Conservation (phyloP, 495 filamentous ascomycete species). For the Hyaloscypha bicolor region DNA sequence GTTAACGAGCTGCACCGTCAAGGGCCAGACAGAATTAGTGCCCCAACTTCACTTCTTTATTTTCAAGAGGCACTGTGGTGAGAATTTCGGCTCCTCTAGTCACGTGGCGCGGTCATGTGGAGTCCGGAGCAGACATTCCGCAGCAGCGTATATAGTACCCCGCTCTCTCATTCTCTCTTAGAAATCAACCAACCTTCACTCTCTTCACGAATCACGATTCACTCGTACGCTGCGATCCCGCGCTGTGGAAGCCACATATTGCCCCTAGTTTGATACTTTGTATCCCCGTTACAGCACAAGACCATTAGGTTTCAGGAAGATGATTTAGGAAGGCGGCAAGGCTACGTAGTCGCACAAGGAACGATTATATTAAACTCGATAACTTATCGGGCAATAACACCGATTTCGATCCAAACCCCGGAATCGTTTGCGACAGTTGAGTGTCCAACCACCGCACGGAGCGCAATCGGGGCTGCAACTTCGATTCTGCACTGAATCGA, state of each 20-base stretch:
- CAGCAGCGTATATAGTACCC: too few relatives aligned
- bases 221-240: too few relatives aligned
- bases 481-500: background rate
- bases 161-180: too few relatives aligned
- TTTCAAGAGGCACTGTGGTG: constrained; percentile 7
- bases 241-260: too few relatives aligned
- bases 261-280: too few relatives aligned
- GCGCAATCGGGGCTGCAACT: background rate
- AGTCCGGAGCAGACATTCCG: too few relatives aligned
- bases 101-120: too few relatives aligned
- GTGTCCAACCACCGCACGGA: background rate
- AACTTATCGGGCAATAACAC: background rate
- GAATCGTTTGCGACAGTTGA: background rate
- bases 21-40: background rate
- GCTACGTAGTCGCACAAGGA: background rate
- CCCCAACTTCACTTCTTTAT: background rate
- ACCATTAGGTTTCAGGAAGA: background rate
- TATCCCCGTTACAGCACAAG: too few relatives aligned
- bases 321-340: constrained; percentile 2
- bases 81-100: too few relatives aligned
- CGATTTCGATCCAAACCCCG: background rate
- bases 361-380: background rate
- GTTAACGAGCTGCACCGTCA: too few relatives aligned
- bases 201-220: too few relatives aligned
- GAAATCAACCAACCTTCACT: too few relatives aligned